These are phyloP conservation scores for Apiospora pterosperma DNA, from an alignment of 2,329 filamentous ascomycete genomes.

Conservation along the genomic window DNA sequence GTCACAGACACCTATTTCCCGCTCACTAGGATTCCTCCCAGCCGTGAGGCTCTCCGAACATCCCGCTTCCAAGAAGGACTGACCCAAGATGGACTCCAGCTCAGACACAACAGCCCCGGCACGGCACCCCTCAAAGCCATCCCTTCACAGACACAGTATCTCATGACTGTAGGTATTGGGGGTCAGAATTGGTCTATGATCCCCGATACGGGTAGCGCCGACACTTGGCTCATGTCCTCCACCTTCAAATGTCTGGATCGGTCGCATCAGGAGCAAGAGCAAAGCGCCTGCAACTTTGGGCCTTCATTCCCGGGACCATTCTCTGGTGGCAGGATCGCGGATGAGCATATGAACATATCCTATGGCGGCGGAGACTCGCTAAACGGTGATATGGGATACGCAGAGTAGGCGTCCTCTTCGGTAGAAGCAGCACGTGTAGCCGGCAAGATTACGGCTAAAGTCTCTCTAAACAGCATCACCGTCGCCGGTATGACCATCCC, in stretches of 20 bases:
- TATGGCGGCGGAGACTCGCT: slow-evolving; percentile 25
- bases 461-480: slow-evolving; percentile 18
- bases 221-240: slow-evolving; percentile 26
- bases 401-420: slow-evolving; percentile 18
- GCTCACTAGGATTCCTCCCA: slow-evolving; percentile 11
- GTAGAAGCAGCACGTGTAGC: background rate
- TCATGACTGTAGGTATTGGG: slow-evolving; percentile 23
- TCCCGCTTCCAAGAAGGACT: slow-evolving; percentile 10
- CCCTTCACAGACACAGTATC: slow-evolving; percentile 25
- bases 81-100: slow-evolving; percentile 6
- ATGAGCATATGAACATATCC: slow-evolving; percentile 26
- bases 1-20: slow-evolving; percentile 18
- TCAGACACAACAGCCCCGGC: slow-evolving; percentile 15
- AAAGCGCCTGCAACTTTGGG: slow-evolving; percentile 24
- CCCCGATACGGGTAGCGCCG: slow-evolving; percentile 27
- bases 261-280: slow-evolving; percentile 12
- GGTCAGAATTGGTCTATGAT: slow-evolving; percentile 22
- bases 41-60: slow-evolving; percentile 7
- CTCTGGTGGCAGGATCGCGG: slow-evolving; percentile 23
- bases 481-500: slow-evolving; percentile 23
- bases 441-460: background rate
- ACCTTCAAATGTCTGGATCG: slow-evolving; percentile 25
- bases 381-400: slow-evolving; percentile 27
- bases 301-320: slow-evolving; percentile 25
- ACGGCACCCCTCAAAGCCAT: slow-evolving; percentile 15